Conservation (phyloP, 169 alveolate genomes). For the Toxoplasma gondii region DNA sequence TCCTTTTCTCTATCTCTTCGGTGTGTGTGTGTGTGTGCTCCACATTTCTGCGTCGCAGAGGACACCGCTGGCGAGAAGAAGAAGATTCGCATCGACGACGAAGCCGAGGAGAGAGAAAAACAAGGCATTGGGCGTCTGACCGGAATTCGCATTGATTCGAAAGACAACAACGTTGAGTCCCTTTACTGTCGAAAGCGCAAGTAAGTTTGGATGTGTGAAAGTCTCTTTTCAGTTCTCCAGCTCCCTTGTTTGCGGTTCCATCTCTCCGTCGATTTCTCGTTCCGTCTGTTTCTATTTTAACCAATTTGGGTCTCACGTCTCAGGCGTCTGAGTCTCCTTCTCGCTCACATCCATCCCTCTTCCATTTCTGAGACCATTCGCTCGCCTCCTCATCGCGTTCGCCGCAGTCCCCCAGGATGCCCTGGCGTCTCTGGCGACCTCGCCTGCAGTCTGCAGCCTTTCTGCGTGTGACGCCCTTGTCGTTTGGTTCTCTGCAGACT, state of each 20-base stretch:
- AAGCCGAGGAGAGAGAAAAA: slow-evolving; percentile 45
- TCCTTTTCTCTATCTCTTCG: too few species aligned
- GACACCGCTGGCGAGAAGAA: neutral
- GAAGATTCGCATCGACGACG: slow-evolving; percentile 40
- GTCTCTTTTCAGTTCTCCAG: neutral
- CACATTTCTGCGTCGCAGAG: neutral
- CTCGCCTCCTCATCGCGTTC: too few species aligned
- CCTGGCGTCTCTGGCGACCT: too few species aligned
- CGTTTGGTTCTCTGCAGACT: neutral
- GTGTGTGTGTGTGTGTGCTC: neutral
- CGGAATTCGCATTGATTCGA: slow-evolving; percentile 49
- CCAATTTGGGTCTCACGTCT: too few species aligned
- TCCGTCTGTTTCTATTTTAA: too few species aligned
- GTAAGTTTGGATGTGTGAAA: neutral
- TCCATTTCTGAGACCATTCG: too few species aligned
- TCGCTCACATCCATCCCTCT: too few species aligned
- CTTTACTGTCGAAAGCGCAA: slow-evolving; percentile 55
- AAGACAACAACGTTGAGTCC: neutral
- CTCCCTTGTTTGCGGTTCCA: neutral
- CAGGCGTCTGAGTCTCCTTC: too few species aligned
- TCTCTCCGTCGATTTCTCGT: too few species aligned
- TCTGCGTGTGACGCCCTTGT: too few species aligned
- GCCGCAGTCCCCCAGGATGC: too few species aligned
- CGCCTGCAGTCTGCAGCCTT: too few species aligned
- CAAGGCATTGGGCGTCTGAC: slow-evolving; percentile 59